phyloP scores from a whole-genome alignment of 2,329 filamentous ascomycete species.

The Cladophialophora exuberans region DNA sequence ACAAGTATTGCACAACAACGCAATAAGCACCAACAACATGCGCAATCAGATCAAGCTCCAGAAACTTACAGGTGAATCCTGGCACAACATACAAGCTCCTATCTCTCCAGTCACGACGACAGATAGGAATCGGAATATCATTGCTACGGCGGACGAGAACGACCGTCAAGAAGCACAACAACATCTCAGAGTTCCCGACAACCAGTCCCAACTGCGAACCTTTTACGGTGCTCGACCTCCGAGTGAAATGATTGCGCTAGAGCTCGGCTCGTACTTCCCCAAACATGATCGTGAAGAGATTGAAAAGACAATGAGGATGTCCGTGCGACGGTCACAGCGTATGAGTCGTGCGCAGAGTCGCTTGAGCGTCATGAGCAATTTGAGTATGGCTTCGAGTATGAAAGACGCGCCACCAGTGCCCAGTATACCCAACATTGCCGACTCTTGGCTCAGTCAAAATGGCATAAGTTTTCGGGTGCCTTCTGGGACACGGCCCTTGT shows the following conservation, averaged over 20 bases:
- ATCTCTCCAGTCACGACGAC: conserved; percentile 68
- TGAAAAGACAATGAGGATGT: conserved; percentile 91
- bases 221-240: conserved; percentile 93
- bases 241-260: conserved; percentile 95
- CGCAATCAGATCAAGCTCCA: conserved; percentile 86
- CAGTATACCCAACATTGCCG: conserved; percentile 71
- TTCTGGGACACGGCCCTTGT: conserved; percentile 59
- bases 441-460: conserved; percentile 78
- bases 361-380: conserved; percentile 88
- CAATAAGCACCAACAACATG: conserved; percentile 65
- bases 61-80: conserved; percentile 84
- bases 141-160: conserved; percentile 51
- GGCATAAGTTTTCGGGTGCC: conserved; percentile 52
- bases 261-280: conserved; percentile 95
- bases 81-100: conserved; percentile 83
- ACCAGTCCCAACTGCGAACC: conserved; percentile 47
- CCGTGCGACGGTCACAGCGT: conserved; percentile 84
- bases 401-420: conserved; percentile 93
- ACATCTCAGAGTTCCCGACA: conserved; percentile 24
- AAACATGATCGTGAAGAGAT: conserved; percentile 93
- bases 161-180: conserved; percentile 43
- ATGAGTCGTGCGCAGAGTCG: conserved; percentile 92
- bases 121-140: conserved; percentile 40
- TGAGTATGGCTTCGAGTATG: conserved; percentile 89
- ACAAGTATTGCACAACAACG: conserved; percentile 70